Evolutionary conservation across 768 basidiomycete genomes (phyloP), one percentile per base, ranked within the genome.

Genomic region (Amanita exitialis): DNA sequence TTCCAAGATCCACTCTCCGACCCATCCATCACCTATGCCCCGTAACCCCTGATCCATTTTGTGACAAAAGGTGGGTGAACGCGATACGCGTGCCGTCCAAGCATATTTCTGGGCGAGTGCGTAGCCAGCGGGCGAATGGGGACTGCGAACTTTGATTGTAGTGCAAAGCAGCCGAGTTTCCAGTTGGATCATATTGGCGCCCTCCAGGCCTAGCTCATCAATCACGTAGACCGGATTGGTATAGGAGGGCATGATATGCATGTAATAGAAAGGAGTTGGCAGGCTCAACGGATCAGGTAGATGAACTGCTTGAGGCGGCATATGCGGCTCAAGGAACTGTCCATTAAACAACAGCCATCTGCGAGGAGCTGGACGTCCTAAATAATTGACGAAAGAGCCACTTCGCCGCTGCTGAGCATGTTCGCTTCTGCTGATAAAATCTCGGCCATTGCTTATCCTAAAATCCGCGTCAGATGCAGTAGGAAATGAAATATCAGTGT

Each of bases 311-410:
- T 72, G 68, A 3, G 81, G 78, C 0, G 82, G 82, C 28, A 63
- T 68, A 64, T 80, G 88, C 0, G 82, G 80, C 21, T 79, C 66
- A 28, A 91, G 77, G 21, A 64, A 61, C 16, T 70, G 57, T 4
- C 88, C 89, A 54, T 85, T 77, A 60, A 79, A 91, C n/a, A 91
- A 57, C 16, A 91, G 72, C 89, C 89, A 91, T 39, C 73, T 75
- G 34, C 50, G 50, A 28, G 50, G 34, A 21, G 15, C 28, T 64
- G 57, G 48, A 56, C 54, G 49, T 47, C 42, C 37, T 56, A 49
- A 39, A 44, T 49, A 48, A 46, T 52, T 39, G 43, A 32, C 4
- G n/a, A 41, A 23, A 23, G 49, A 42, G 30, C 7, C n/a, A 34
- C 5, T 41, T 34, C 27, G 28, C 18, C 47, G n/a, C 25, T 30